Base-by-base conservation (phyloP, 2,329 filamentous ascomycete species). In the Botrytis deweyae region DNA sequence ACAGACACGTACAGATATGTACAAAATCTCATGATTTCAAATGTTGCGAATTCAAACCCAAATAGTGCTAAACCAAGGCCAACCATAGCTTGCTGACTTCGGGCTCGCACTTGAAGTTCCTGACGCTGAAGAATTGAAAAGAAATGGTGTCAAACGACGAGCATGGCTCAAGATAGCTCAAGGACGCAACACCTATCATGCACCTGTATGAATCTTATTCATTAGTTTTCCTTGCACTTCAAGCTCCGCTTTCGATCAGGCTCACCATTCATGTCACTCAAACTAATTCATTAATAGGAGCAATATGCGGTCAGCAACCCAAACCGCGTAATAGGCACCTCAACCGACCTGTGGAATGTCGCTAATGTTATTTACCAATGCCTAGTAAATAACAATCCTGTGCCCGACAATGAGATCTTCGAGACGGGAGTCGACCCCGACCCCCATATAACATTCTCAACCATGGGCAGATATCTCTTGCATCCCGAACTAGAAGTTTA, bases 61-160 rank as follows among this genome's bases (percentile, higher is more conserved):
- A 42, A 40, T 10, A 25, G 52, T 42, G 38, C 69, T 72, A 33
- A 72, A 33, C 25, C 1, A 20, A n/a, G 16, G 20, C 16, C 1
- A 44, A 42, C 49, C 49, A 25, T 66, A 72, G 69, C 38, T 72
- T 29, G 69, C 69, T 5, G 69, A 72, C 44, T 72, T 72, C 33
- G 69, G 69, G 4, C 36, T 72, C 5, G 59, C 69, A 52, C n/a
- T 72, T 8, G 59, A 65, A 42, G 18, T 52, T 33, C 66, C 66
- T 29, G 18, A 52, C 69, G 18, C 38, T 20, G 18, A 33, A 25
- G 33, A 7, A 61, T 52, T 46, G 33, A 20, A 20, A 33, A 40
- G 8, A 8, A 25, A 18, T 69, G 0, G 5, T 4, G 9, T 1
- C 12, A 55, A 65, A 65, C 14, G 3, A 12, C 18, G 4, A 25